These are phyloP conservation scores for Carex pumila DNA, from an alignment of 176 grass and related monocot species.

Conservation along the genomic window DNA sequence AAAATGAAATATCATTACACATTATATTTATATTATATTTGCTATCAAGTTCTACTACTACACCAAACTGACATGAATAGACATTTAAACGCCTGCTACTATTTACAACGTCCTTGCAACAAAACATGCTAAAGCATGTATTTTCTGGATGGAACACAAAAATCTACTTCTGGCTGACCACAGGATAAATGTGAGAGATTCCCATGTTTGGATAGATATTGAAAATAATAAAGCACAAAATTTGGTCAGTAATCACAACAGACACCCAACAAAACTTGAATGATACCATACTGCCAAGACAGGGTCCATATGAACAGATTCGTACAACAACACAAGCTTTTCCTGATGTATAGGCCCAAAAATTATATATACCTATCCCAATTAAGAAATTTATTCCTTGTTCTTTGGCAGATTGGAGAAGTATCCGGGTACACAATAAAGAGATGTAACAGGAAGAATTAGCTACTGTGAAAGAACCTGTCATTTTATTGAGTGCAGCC, in stretches of 20 bases:
- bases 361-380: not conserved
- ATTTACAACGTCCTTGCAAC: not conserved
- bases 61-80: not conserved
- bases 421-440: not conserved
- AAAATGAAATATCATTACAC: conserved; percentile 5
- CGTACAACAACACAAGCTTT: not conserved
- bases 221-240: not conserved
- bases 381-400: not conserved
- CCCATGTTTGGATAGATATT: not conserved
- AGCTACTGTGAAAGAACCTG: conserved; percentile 24
- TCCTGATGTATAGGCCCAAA: not conserved
- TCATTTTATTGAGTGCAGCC: conserved; percentile 28
- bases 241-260: not conserved
- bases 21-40: conserved; percentile 4
- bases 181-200: not conserved
- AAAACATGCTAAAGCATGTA: not conserved
- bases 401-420: not conserved
- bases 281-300: not conserved
- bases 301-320: not conserved
- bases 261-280: not conserved
- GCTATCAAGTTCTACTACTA: not conserved
- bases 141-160: not conserved
- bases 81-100: not conserved
- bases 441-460: not conserved
- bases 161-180: not conserved